Evolutionary conservation across 352 stramenopile genomes (phyloP).

Genomic region (Peronospora belbahrii): DNA sequence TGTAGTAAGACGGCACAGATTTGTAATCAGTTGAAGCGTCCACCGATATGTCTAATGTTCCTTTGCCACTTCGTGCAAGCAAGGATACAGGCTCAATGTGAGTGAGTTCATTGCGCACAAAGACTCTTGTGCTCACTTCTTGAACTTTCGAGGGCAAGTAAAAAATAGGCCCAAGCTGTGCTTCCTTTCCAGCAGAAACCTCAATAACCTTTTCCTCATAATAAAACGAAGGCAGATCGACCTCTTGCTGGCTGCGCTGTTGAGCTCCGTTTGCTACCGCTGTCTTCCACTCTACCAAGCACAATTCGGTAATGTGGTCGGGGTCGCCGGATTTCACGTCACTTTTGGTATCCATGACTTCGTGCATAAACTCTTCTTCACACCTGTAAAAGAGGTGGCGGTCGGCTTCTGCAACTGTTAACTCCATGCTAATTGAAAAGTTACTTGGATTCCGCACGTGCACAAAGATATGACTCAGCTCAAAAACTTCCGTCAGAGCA

Average conservation of each 20-base stretch:
- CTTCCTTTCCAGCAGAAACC: slow-evolving; percentile 16
- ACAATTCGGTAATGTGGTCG: slow-evolving; percentile 20
- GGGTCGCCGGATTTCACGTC: not conserved
- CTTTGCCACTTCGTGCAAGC: slow-evolving; percentile 34
- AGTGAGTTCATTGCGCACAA: slow-evolving; percentile 56
- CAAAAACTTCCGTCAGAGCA: slow-evolving; percentile 31
- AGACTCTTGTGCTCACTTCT: slow-evolving; percentile 27
- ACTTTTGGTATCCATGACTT: not conserved
- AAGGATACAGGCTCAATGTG: slow-evolving; percentile 48
- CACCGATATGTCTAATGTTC: slow-evolving; percentile 20
- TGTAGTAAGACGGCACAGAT: not conserved
- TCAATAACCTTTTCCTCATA: slow-evolving; percentile 20
- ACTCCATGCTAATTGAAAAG: slow-evolving; percentile 38
- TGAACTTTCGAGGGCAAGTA: slow-evolving; percentile 42
- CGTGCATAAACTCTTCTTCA: slow-evolving; percentile 6
- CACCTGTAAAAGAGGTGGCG: slow-evolving; percentile 45
- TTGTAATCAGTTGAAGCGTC: not conserved
- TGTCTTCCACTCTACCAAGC: slow-evolving; percentile 32
- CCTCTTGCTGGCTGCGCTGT: slow-evolving; percentile 3
- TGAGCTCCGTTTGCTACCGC: slow-evolving; percentile 7
- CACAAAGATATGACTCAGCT: slow-evolving; percentile 22
- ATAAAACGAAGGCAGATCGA: slow-evolving; percentile 31
- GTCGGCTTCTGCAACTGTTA: slow-evolving; percentile 31
- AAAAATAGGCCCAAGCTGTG: slow-evolving; percentile 49
- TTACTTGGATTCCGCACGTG: slow-evolving; percentile 45